These are phyloP conservation scores for Penicillium oxalicum DNA, from an alignment of 2,329 filamentous ascomycete genomes.

Conservation along the genomic window DNA sequence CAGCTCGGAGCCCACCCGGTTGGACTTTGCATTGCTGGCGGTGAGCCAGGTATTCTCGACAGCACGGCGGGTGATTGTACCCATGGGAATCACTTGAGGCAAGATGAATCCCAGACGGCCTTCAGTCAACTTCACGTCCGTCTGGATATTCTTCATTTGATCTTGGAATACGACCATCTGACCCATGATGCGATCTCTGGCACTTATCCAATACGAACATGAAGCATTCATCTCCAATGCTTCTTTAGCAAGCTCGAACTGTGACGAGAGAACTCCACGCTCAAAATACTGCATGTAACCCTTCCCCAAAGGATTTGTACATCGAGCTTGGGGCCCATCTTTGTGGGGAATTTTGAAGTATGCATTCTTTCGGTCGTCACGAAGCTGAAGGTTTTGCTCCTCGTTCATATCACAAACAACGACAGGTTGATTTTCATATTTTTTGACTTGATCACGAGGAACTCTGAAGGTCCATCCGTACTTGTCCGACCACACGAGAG, in stretches of 20 bases:
- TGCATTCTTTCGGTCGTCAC: conserved; percentile 57
- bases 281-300: conserved; percentile 88
- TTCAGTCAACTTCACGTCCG: conserved; percentile 15
- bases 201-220: conserved; percentile 98
- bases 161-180: conserved; percentile 89
- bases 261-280: conserved; percentile 76
- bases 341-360: conserved; percentile 98
- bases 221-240: conserved; percentile 97
- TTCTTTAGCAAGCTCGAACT: conserved; percentile 85
- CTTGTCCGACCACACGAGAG: conserved; percentile 86
- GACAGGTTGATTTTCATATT: conserved; percentile 67
- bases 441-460: conserved; percentile 52
- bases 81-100: conserved; percentile 96
- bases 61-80: conserved; percentile 85
- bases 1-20: conserved; percentile 90
- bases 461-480: conserved; percentile 92
- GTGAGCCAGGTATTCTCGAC: conserved; percentile 99
- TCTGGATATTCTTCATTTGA: conserved; percentile 41
- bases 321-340: conserved; percentile 79
- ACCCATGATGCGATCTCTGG: conserved; percentile 84
- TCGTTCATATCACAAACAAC: conserved; percentile 68
- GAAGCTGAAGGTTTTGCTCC: conserved; percentile 61
- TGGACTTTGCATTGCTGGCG: conserved; percentile 92
- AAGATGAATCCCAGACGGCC: conserved; percentile 71
- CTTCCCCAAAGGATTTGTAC: conserved; percentile 83